Percentiles rank a stretch among this genome's conserved stretches.
phyloP scores from a whole-genome alignment of 1,284 basidiomycete genomes.

The Sphaerobolus stellatus region DNA sequence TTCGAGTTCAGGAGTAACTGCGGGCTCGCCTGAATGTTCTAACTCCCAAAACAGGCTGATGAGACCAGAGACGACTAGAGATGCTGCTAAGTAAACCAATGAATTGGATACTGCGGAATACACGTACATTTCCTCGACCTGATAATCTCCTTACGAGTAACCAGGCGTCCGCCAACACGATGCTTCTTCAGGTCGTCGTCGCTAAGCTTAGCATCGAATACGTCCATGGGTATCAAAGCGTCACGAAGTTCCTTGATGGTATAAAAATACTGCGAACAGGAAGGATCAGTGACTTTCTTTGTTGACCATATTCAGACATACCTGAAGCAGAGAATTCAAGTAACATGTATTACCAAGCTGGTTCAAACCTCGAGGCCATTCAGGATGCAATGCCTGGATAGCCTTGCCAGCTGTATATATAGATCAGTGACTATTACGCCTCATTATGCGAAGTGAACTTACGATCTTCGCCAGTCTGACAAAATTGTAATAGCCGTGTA shows the following conservation, averaged over 20 bases:
- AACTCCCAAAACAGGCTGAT: slow-evolving; percentile 78
- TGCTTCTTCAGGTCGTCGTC: slow-evolving; percentile 79
- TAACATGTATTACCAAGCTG: slow-evolving; percentile 95
- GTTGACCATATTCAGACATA: slow-evolving; percentile 25
- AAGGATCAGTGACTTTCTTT: slow-evolving; percentile 14
- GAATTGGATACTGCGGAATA: slow-evolving; percentile 4
- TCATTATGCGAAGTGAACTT: slow-evolving; percentile 32
- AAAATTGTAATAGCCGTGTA: slow-evolving; percentile 63
- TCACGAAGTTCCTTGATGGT: slow-evolving; percentile 88
- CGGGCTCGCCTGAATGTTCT: slow-evolving; percentile 60
- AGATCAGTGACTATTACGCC: slow-evolving; percentile 1
- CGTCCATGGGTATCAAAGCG: slow-evolving; percentile 64
- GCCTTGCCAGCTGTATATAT: slow-evolving; percentile 60
- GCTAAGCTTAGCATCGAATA: slow-evolving; percentile 64
- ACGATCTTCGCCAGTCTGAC: slow-evolving; percentile 72
- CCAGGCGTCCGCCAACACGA: slow-evolving; percentile 82
- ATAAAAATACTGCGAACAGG: slow-evolving; percentile 78
- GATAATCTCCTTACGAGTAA: slow-evolving; percentile 76
- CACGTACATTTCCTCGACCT: slow-evolving; percentile 80
- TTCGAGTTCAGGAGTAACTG: slow-evolving; percentile 82
- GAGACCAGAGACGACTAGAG: slow-evolving; percentile 73
- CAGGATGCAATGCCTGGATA: slow-evolving; percentile 48
- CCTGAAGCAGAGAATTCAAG: slow-evolving; percentile 83
- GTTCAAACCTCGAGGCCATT: slow-evolving; percentile 83
- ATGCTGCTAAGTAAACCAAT: slow-evolving; percentile 10